Base-by-base conservation (phyloP, 495 filamentous ascomycete species). In the Penicillium cataractarum region DNA sequence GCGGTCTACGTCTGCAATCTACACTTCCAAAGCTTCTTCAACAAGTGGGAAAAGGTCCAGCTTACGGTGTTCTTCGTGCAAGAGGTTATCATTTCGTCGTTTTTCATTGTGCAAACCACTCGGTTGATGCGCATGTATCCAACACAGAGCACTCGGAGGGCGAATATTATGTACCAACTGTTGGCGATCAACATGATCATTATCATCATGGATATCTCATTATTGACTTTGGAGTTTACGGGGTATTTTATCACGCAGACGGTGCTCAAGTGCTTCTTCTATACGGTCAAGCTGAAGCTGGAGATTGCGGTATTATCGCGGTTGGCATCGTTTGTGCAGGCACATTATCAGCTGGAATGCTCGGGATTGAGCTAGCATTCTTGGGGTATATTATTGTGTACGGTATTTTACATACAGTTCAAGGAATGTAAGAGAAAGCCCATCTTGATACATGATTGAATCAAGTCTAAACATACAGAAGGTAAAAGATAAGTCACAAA, bases 251-350 rank as follows among this genome's bases (percentile, higher is more conserved):
- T 73, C n/a, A 58, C 75, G 6, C 73, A 83, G 55, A 76, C 73
- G 4, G 69, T 69, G 13, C 69, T 76, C 63, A 83, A 83, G 55
- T 68, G 66, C 6, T 66, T 76, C 29, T 68, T 80, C 13, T 84
- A 83, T 65, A 79, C 78, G 49, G 68, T 83, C 61, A 85, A 84
- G 62, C 70, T 85, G 19, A 83, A 81, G 66, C 61, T 80, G 22
- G 82, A 83, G 57, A 76, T 80, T 51, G 73, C 71, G 40, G 76
- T 83, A 27, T 21, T 57, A 22, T 57, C 55, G 40, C 55, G 55
- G 40, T 35, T 57, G 40, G 29, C 39, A 6, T 22, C 39, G 19
- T 57, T 57, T 48, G 40, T 27, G 24, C 55, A 27, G 26, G 5
- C 55, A n/a, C 40, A 48, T 17, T 24, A 57, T 22, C 35, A 57